phyloP scores from a whole-genome alignment of 306 rosid species.

The Trifolium repens region DNA sequence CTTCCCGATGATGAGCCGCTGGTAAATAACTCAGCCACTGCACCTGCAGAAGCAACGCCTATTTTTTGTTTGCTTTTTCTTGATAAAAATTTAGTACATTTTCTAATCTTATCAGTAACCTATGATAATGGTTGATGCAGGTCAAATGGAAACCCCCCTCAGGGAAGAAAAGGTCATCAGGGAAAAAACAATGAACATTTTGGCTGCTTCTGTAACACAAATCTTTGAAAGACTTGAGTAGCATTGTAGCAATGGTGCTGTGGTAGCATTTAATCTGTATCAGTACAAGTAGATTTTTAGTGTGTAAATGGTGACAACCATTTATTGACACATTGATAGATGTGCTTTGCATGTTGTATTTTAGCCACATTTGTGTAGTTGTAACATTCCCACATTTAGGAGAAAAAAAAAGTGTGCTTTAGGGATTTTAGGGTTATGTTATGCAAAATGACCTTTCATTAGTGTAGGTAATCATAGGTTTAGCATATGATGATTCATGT shows the following conservation, averaged over 20 bases:
- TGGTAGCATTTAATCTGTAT: constrained; percentile 43
- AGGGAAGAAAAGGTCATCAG: constrained; percentile 63
- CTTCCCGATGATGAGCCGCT: constrained; percentile 93
- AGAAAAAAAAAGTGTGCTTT: constrained; percentile 40
- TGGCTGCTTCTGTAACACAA: constrained; percentile 36
- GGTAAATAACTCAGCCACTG: constrained; percentile 55
- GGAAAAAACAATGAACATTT: constrained; percentile 45
- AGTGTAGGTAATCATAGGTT: constrained; percentile 58
- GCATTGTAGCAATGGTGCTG: constrained; percentile 25
- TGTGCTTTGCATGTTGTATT: constrained; percentile 46
- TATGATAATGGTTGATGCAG: constrained; percentile 56
- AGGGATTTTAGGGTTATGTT: constrained; percentile 47
- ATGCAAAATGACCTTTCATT: constrained; percentile 49
- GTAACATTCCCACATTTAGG: constrained; percentile 58
- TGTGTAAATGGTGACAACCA: constrained; percentile 46
- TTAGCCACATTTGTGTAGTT: constrained; percentile 52
- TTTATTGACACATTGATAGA: constrained; percentile 48
- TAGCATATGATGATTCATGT: constrained; percentile 62
- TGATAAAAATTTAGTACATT: neutral
- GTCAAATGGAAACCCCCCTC: constrained; percentile 73
- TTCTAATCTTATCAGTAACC: constrained; percentile 11
- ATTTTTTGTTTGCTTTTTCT: neutral
- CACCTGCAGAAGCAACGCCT: constrained; percentile 22
- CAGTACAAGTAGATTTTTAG: constrained; percentile 34
- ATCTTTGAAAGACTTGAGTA: constrained; percentile 22